Conservation (phyloP, 2,329 filamentous ascomycete species). For the Xylaria sp. region DNA sequence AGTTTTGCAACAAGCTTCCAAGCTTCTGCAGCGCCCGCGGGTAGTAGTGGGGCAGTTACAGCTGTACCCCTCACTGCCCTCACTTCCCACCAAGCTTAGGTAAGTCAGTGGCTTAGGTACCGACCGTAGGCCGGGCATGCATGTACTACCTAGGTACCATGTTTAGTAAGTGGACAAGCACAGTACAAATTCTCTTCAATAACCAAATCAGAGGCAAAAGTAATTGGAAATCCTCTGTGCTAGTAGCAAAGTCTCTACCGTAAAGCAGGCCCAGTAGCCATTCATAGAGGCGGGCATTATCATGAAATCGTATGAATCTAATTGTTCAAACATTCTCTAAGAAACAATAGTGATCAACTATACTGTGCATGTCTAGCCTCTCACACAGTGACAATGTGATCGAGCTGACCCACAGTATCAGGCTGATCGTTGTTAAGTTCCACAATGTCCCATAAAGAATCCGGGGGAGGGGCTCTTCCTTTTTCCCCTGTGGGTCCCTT, state of each 20-base stretch:
- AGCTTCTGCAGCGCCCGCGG: slow-evolving; percentile 3
- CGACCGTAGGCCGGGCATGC: neutral
- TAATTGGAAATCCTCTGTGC: too few species aligned
- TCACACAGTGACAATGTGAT: slow-evolving; percentile 36
- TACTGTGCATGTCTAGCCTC: slow-evolving; percentile 17
- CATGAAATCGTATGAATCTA: neutral
- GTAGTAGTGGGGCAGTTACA: slow-evolving; percentile 18
- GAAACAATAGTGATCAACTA: neutral
- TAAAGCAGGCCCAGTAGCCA: neutral
- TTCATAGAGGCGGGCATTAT: neutral
- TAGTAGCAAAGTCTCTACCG: neutral
- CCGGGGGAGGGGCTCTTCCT: slow-evolving; percentile 45
- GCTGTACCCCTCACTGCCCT: slow-evolving; percentile 1
- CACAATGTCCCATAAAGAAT: slow-evolving; percentile 40
- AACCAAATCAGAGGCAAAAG: neutral
- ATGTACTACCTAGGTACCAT: too few species aligned
- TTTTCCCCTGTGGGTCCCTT: slow-evolving; percentile 11
- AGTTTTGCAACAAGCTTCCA: slow-evolving; percentile 27
- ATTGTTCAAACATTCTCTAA: neutral
- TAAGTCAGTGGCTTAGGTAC: neutral
- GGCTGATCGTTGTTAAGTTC: slow-evolving; percentile 41
- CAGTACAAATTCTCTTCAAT: neutral
- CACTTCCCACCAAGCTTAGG: neutral
- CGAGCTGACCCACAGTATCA: slow-evolving; percentile 39
- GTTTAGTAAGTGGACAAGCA: neutral